A percentile compares a stretch with the other conserved stretches of the same genome.
Evolutionary conservation across 179 eudicot genomes (phyloP).

Genomic region (Beta corolliflora): DNA sequence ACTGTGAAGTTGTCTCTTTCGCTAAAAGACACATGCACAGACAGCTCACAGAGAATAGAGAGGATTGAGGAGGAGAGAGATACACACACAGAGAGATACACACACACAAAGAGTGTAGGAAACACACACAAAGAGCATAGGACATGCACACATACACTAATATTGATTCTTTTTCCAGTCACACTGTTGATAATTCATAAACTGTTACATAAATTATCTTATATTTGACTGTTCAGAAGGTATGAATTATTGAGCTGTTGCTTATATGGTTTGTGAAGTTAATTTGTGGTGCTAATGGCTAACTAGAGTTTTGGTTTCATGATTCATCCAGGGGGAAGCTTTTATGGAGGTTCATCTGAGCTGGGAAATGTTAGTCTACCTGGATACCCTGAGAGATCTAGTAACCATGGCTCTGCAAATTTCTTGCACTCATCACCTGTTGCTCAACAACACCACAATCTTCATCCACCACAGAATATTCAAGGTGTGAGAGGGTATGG

Average conservation of each 20-base stretch:
- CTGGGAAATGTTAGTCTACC: constrained; percentile 45
- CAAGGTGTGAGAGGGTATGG: constrained; percentile 56
- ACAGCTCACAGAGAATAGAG: not conserved
- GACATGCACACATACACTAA: no score
- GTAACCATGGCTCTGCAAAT: constrained; percentile 46
- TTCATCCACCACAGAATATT: constrained; percentile 55
- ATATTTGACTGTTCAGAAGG: not conserved
- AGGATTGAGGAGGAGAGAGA: not conserved
- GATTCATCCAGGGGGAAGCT: constrained; percentile 46
- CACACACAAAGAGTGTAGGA: not conserved
- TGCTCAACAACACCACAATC: constrained; percentile 52
- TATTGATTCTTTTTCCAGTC: not conserved
- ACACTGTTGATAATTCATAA: not conserved
- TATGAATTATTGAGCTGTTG: not conserved
- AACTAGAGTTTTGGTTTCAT: constrained; percentile 3
- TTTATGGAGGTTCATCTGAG: constrained; percentile 52
- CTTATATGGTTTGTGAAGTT: not conserved
- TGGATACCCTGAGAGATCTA: constrained; percentile 61
- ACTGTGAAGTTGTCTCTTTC: constrained; percentile 1
- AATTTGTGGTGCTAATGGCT: constrained; percentile 10
- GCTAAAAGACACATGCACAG: not conserved
- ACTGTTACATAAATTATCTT: not conserved
- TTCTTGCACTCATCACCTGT: constrained; percentile 55
- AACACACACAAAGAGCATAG: not conserved
- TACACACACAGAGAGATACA: not conserved